Evolutionary conservation across 176 grass and related monocot species (phyloP).

Genomic region (Cocos nucifera): DNA sequence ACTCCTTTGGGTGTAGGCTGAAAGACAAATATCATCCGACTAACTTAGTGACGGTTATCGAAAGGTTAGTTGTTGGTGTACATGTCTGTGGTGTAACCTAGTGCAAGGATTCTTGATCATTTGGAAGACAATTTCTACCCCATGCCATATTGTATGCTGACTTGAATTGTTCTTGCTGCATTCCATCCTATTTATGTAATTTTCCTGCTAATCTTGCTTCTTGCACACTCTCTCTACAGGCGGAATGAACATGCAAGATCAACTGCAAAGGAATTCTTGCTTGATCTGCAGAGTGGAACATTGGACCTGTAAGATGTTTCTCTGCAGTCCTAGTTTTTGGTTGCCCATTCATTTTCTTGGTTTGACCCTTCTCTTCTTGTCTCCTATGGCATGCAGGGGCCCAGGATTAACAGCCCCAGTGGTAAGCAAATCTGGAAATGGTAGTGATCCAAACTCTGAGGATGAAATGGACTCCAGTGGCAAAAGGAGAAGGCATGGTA

Average conservation of each 20-base stretch:
- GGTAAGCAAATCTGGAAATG: constrained; percentile 45
- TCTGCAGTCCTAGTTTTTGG: constrained; percentile 2
- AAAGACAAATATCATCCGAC: constrained; percentile 99
- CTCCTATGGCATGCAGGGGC: constrained; percentile 39
- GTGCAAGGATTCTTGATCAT: too few species aligned
- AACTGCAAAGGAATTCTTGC: constrained; percentile 66
- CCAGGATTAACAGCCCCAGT: constrained; percentile 46
- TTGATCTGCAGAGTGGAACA: constrained; percentile 88
- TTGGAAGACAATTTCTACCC: too few species aligned
- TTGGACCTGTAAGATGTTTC: constrained; percentile 73
- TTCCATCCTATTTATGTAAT: not conserved
- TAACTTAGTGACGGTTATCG: constrained; percentile 80
- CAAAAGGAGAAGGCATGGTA: constrained; percentile 74
- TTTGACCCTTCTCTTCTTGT: not conserved
- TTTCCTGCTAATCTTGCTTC: not conserved
- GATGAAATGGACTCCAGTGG: constrained; percentile 65
- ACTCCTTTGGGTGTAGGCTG: constrained; percentile 56
- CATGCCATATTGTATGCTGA: not conserved
- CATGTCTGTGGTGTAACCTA: not conserved
- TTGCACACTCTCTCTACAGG: constrained; percentile 12
- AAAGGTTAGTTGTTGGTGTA: constrained; percentile 52
- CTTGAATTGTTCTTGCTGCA: not conserved
- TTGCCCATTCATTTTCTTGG: not conserved
- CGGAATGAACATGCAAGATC: constrained; percentile 39
- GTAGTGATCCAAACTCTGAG: constrained; percentile 79